Evolutionary conservation across 2,329 filamentous ascomycete species (phyloP).

Genomic region (Herpotrichia juniperi): DNA sequence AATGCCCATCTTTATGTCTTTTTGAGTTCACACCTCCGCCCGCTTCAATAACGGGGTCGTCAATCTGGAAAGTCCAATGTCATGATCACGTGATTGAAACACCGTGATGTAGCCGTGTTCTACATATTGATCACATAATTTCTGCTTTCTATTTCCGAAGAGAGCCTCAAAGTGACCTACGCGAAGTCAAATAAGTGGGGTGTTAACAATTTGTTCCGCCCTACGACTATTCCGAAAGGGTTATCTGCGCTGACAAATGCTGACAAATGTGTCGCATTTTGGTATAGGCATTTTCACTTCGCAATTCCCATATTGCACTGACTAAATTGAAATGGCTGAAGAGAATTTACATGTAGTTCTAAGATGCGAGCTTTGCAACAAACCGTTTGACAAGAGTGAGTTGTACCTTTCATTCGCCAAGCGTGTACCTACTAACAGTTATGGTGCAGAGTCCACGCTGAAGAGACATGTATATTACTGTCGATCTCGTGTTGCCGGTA

Average conservation of each 20-base stretch:
- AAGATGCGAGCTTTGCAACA: constrained; percentile 48
- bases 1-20: constrained; percentile 19
- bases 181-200: too few species aligned
- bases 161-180: too few species aligned
- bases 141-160: too few species aligned
- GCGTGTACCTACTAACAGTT: constrained; percentile 18
- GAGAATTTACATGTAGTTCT: constrained; percentile 32
- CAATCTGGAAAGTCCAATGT: constrained; percentile 20
- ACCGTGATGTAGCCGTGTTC: too few species aligned
- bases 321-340: constrained; percentile 24
- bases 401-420: constrained; percentile 8
- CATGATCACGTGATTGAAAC: not conserved
- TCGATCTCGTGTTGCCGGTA: constrained; percentile 42
- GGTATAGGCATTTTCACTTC: not conserved
- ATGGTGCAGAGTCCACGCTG: constrained; percentile 45
- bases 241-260: constrained; percentile 24
- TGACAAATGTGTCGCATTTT: constrained; percentile 12
- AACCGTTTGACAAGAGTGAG: constrained; percentile 51
- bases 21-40: too few species aligned
- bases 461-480: constrained; percentile 56
- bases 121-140: too few species aligned
- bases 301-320: constrained; percentile 6
- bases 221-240: constrained; percentile 12
- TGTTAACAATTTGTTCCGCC: constrained; percentile 37
- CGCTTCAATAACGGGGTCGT: constrained; percentile 18